Evolutionary conservation across 768 basidiomycete genomes (phyloP), one percentile per base, ranked within the genome.

Genomic region (Suillus spraguei): DNA sequence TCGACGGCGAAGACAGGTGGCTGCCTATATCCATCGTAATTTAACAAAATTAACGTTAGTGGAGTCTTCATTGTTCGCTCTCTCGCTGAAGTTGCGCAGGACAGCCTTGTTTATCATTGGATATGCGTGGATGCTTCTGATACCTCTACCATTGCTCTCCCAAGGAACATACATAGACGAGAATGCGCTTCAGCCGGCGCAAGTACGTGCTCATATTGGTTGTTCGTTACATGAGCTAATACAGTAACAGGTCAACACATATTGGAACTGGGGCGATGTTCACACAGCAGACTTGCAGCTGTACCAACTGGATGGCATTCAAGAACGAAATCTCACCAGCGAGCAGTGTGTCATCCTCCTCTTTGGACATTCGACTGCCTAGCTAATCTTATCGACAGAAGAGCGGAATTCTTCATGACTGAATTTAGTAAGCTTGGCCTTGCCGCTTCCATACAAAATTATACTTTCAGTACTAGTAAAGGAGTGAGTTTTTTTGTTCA

Each of bases 241-340:
- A 55, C 41, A 52, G 17, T 32, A 38, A 61, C 36, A 98, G 95
- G 96, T 97, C 24, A 92, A 88, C 62, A 94, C 92, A 13, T 87
- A 95, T 72, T 98, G 92, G 89, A 85, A 85, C 68, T 98, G 97
- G 97, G 85, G 79, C 56, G 90, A 99, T 56, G 97, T 99, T 7
- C 89, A 92, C 66, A 78, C 79, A 50, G 95, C 97, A 11, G 97
- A 99, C 74, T 68, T 71, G n/a, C 93, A 92, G 71, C 82, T 97
- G 1, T 85, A 80, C 14, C 79, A 87, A 56, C 73, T 99, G 52
- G 92, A 92, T 71, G 71, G 67, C 13, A 73, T 95, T 33, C 81
- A 83, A 53, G 85, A 85, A 60, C 71, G 73, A 35, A 93, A 94
- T 77, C 81, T 84, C 24, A 86, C 88, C 32, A 88, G 85, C 67